phyloP scores from a whole-genome alignment of 176 grass and related monocot species.

The Cenchrus americanus region DNA sequence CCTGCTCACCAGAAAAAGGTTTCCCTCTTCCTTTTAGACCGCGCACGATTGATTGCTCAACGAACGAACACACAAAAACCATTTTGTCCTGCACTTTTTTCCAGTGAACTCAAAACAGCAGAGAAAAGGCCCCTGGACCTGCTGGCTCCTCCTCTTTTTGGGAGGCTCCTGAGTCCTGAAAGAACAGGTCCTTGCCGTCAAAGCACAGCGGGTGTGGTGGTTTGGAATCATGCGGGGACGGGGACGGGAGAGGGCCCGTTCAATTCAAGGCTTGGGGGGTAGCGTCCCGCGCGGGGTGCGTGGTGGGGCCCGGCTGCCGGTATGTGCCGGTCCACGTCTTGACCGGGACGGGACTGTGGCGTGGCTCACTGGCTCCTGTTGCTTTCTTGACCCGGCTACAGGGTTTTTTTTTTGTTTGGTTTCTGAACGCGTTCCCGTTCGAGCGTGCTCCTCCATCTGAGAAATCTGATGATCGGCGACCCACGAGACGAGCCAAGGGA shows the following conservation, averaged over 20 bases:
- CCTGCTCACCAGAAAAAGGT: not conserved
- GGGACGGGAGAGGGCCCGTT: not conserved
- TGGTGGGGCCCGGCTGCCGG: not conserved
- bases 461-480: not conserved
- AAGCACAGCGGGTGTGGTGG: not conserved
- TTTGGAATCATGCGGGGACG: not conserved
- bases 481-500: not conserved
- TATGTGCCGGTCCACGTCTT: not conserved
- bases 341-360: constrained; percentile 5
- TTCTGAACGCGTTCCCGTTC: not conserved
- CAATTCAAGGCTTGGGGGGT: not conserved
- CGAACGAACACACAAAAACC: not conserved
- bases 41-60: not conserved
- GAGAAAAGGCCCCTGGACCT: not conserved
- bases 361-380: not conserved
- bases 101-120: not conserved
- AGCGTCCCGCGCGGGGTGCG: not conserved
- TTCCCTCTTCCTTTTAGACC: not conserved
- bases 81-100: not conserved
- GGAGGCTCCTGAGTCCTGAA: not conserved
- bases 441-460: not conserved
- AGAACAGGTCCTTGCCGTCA: not conserved
- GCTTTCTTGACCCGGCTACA: not conserved
- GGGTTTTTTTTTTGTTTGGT: not conserved
- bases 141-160: not conserved